These are phyloP conservation scores for Phaseolus coccineus DNA, from an alignment of 331 rosid genomes.

Conservation along the genomic window DNA sequence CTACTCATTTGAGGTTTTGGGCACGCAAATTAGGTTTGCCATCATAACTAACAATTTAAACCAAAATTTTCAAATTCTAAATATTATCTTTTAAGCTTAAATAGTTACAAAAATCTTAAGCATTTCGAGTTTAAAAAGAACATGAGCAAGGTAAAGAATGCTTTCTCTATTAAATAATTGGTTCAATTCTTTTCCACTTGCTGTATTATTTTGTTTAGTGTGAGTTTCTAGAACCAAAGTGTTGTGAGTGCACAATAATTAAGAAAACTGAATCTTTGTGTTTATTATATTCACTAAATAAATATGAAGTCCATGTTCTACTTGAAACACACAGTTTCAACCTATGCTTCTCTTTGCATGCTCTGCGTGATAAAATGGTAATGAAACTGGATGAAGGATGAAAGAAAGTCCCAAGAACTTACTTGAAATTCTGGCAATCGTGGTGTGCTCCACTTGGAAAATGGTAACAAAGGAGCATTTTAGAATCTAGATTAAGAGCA, in stretches of 20 bases:
- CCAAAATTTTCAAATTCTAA: neutral
- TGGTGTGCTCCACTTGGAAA: constrained; percentile 76
- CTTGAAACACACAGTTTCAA: constrained; percentile 7
- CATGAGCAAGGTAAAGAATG: constrained; percentile 27
- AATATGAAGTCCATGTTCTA: neutral
- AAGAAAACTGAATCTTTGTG: neutral
- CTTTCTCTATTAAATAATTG: constrained; percentile 10
- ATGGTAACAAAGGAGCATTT: constrained; percentile 83
- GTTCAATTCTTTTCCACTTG: constrained; percentile 3
- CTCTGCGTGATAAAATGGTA: constrained; percentile 15
- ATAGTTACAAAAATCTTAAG: neutral
- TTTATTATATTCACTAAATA: neutral
- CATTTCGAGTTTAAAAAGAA: constrained; percentile 5
- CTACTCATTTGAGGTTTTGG: neutral
- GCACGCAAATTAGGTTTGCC: neutral
- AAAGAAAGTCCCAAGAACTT: constrained; percentile 48
- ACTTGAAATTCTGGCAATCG: constrained; percentile 92
- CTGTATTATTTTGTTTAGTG: neutral
- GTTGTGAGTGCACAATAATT: neutral
- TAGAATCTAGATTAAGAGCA: constrained; percentile 68
- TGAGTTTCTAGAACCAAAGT: neutral
- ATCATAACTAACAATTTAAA: constrained; percentile 7
- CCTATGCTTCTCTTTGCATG: constrained; percentile 14
- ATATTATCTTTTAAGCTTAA: neutral
- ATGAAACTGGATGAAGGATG: constrained; percentile 3